Conservation (phyloP, 352 stramenopile species). For the Pythium brachiatum region DNA sequence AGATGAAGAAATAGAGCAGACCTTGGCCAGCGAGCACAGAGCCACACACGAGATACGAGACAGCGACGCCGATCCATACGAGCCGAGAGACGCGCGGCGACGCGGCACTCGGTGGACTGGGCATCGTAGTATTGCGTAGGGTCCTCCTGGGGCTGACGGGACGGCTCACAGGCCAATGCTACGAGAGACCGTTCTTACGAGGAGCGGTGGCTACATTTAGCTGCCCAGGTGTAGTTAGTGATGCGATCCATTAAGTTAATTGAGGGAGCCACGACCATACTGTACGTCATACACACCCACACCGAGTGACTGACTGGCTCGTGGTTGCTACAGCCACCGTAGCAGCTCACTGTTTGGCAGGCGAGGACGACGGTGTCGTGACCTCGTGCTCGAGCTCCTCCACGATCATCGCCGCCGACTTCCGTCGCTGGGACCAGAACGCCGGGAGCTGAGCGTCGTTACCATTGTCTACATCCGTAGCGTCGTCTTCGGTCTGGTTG, state of each 20-base stretch:
- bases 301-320: neutral
- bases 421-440: conserved; percentile 3
- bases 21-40: no score
- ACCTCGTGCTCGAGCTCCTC: conserved; percentile 17
- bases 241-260: conserved; percentile 22
- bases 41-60: no score
- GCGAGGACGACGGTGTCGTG: neutral
- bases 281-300: neutral
- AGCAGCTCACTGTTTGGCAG: neutral
- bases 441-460: neutral
- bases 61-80: no score
- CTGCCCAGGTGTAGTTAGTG: conserved; percentile 2
- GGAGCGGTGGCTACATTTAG: no score
- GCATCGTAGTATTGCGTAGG: no score
- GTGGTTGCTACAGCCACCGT: neutral
- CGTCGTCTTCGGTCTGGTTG: conserved; percentile 23
- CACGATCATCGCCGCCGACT: conserved; percentile 22
- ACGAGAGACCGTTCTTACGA: no score
- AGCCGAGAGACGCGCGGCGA: no score
- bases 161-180: no score
- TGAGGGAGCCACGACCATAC: neutral
- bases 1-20: no score
- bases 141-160: no score
- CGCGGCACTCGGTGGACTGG: no score
- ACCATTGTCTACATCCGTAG: neutral